Conservation (phyloP, 1,284 basidiomycete species). For the Rhizoctonia solani region DNA sequence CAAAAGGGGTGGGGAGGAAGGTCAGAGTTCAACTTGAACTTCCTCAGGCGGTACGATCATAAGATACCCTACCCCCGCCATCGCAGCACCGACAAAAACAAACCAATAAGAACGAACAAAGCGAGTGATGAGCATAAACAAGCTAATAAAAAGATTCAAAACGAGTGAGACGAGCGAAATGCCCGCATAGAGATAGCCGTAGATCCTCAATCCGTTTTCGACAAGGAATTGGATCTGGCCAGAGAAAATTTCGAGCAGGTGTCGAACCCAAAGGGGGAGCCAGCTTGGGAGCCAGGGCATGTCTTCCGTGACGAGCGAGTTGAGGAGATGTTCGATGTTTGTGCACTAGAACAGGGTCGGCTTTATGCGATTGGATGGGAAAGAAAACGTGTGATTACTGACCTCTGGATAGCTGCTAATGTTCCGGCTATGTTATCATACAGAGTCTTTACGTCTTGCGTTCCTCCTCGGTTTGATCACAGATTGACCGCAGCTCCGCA, state of each 20-base stretch:
- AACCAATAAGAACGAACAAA: conserved; percentile 16
- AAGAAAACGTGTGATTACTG: neutral
- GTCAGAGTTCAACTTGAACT: neutral
- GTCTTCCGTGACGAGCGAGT: conserved; percentile 29
- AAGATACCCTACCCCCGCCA: conserved; percentile 7
- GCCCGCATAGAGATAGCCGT: conserved; percentile 13
- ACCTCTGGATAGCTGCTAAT: conserved; percentile 19
- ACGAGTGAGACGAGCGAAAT: conserved; percentile 1
- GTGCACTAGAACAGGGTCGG: conserved; percentile 2
- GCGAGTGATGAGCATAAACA: neutral
- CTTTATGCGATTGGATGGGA: neutral
- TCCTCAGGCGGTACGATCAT: conserved; percentile 16
- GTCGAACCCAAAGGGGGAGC: conserved; percentile 32
- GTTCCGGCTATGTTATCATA: conserved; percentile 17
- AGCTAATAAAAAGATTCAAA: neutral
- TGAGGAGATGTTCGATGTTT: conserved; percentile 22
- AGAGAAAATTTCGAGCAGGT: conserved; percentile 28
- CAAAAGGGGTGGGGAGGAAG: no score
- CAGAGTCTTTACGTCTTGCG: conserved; percentile 3
- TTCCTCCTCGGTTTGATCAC: conserved; percentile 10
- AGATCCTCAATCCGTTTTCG: conserved; percentile 27
- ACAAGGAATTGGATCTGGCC: conserved; percentile 31
- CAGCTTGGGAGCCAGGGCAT: conserved; percentile 34
- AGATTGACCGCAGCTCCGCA: neutral
- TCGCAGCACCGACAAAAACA: conserved; percentile 1